phyloP scores from a whole-genome alignment of 805 yeast species.

The Pichia nanzhaoensis region DNA sequence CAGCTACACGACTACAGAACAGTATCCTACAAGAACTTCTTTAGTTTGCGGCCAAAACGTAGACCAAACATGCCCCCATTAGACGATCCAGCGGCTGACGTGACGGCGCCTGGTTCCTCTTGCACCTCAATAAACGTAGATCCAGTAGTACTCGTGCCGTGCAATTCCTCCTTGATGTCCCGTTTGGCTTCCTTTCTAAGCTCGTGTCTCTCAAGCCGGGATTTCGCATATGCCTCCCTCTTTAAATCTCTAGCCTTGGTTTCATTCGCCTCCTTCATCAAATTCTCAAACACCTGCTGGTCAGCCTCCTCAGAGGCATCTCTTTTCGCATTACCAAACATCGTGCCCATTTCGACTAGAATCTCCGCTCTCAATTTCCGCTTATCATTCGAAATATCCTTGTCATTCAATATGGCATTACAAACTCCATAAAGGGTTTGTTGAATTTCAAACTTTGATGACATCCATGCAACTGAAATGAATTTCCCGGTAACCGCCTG shows the following conservation, averaged over 20 bases:
- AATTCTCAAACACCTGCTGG: conserved; percentile 59
- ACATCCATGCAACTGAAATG: conserved; percentile 79
- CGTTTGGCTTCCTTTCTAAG: conserved; percentile 2
- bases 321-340: conserved; percentile 52
- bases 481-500: conserved; percentile 73
- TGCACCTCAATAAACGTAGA: too few species aligned
- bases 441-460: conserved; percentile 72
- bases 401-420: conserved; percentile 56
- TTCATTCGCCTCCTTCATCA: conserved; percentile 30
- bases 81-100: too few species aligned
- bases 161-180: too few species aligned
- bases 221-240: conserved; percentile 15
- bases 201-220: conserved; percentile 15
- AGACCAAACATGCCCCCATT: conserved; percentile 5
- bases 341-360: conserved; percentile 53
- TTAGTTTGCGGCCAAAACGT: conserved; percentile 9
- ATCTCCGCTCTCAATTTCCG: conserved; percentile 58
- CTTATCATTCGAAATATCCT: conserved; percentile 38
- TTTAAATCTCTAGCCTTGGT: conserved; percentile 26
- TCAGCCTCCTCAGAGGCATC: conserved; percentile 71
- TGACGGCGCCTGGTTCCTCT: too few species aligned
- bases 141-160: too few species aligned
- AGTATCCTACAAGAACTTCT: conserved; percentile 7
- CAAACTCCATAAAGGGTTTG: conserved; percentile 67
- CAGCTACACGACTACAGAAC: too few species aligned